Base-by-base conservation (phyloP, 179 eudicot species). In the Beta macrorhiza region DNA sequence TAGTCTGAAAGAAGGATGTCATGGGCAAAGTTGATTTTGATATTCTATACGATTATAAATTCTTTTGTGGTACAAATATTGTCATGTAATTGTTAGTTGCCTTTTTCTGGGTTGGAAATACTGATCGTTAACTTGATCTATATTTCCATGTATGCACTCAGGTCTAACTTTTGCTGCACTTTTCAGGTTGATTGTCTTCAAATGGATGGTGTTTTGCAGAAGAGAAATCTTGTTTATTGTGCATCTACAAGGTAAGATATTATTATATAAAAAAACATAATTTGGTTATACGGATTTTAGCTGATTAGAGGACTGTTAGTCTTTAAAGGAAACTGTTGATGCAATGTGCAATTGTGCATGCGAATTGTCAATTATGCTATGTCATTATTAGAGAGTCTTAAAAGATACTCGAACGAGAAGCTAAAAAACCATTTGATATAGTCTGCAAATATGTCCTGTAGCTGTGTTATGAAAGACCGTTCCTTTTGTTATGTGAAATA, bases 161-260 rank as follows among this genome's bases (percentile, higher is more conserved):
- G n/a, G 32, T 55, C 74, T 70, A 19, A 78, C 68, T 29, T 68
- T 42, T 83, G 76, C 82, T 78, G 72, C 72, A 70, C 62, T 72
- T 76, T 86, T 78, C 88, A 97, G 99, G 99, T 94, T 88, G 97
- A 93, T 67, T 97, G 99, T 89, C 98, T 97, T 84, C 93, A 83
- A 88, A 97, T 94, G 77, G 97, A 94, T 77, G 99, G 99, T 81
- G 99, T 97, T 73, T 83, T 97, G 86, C 88, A 97, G 85, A 92
- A 86, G 85, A 91, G 92, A 82, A 97, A 94, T 89, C 99, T 97
- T 85, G 99, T 97, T 49, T 97, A 97, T 82, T 91, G 99, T 89
- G 99, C 99, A 77, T 97, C 99, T 71, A 97, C 99, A 37, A 94
- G 99, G 99, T 94, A 85, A 67, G 59, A 32, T 6, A n/a, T 57